Percentiles rank a stretch among this genome's conserved stretches.
Evolutionary conservation across 148 eudicot species (phyloP).

Genomic region (Chenopodium suecicum): DNA sequence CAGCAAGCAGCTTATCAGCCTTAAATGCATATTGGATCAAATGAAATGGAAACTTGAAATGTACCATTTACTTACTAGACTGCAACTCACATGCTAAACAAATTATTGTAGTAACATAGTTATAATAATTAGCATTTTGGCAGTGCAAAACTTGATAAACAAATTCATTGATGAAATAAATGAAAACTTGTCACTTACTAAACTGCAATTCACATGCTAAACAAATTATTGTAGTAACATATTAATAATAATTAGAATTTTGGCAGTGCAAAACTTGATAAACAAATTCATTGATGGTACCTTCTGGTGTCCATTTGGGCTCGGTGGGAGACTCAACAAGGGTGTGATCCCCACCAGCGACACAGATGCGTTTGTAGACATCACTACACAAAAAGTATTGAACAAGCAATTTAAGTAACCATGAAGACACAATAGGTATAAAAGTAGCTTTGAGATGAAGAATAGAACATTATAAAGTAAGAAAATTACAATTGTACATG

Average conservation of each 20-base stretch:
- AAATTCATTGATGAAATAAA: neutral
- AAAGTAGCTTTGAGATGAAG: neutral
- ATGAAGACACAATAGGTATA: neutral
- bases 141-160: neutral
- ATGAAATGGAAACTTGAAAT: too few relatives aligned
- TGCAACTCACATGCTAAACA: too few relatives aligned
- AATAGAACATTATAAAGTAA: neutral
- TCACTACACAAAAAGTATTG: constrained; percentile 40
- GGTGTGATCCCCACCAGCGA: constrained; percentile 72
- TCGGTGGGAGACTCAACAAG: constrained; percentile 84
- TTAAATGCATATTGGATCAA: neutral
- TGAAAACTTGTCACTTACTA: too few relatives aligned
- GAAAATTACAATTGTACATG: neutral
- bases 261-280: neutral
- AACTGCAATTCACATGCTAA: too few relatives aligned
- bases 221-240: too few relatives aligned
- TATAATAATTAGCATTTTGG: neutral
- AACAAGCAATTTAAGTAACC: neutral
- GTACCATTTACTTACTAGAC: too few relatives aligned
- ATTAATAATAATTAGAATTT: neutral
- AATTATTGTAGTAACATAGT: too few relatives aligned
- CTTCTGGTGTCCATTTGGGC: constrained; percentile 92
- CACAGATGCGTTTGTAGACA: constrained; percentile 59
- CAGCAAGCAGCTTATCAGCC: too few relatives aligned
- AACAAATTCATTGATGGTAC: constrained; percentile 31